phyloP scores from a whole-genome alignment of 805 yeast species.

The Saccharomycopsis microspora region DNA sequence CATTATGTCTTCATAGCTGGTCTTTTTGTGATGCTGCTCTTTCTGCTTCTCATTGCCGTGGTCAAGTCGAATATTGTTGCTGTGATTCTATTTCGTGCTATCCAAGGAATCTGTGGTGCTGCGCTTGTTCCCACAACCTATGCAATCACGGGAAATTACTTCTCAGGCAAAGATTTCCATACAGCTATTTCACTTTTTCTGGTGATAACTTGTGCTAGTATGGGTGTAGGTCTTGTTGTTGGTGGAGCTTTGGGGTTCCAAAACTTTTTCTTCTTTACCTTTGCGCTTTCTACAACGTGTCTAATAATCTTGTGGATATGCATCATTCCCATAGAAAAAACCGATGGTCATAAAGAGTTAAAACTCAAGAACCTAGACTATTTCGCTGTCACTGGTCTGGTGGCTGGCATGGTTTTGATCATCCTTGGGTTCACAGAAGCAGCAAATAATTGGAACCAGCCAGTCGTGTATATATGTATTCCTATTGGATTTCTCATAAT shows the following conservation, averaged over 20 bases:
- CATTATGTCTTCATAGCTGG: conserved; percentile 20
- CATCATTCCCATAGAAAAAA: conserved; percentile 21
- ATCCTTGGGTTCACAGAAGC: conserved; percentile 15
- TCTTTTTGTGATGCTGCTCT: conserved; percentile 19
- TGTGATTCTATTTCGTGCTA: conserved; percentile 31
- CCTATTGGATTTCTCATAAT: conserved; percentile 54
- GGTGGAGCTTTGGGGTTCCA: conserved; percentile 15
- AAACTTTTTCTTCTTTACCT: conserved; percentile 8
- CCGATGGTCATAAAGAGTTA: conserved; percentile 17
- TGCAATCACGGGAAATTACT: conserved; percentile 24
- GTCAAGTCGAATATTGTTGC: conserved; percentile 25
- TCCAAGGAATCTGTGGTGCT: conserved; percentile 35
- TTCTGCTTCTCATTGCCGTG: conserved; percentile 26
- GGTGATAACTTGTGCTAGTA: conserved; percentile 20
- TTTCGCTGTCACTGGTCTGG: conserved; percentile 25
- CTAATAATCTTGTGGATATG: conserved; percentile 21
- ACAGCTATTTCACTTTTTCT: conserved; percentile 21
- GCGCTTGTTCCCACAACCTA: conserved; percentile 28
- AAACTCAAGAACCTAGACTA: conserved; percentile 26
- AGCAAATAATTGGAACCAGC: conserved; percentile 8
- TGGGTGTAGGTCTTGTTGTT: conserved; percentile 11
- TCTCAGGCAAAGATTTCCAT: conserved; percentile 21
- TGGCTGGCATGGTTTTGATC: conserved; percentile 29
- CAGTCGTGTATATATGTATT: conserved; percentile 29
- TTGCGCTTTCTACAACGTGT: conserved; percentile 17